A percentile compares a stretch with the other conserved stretches of the same genome.
Evolutionary conservation across 2,329 filamentous ascomycete species (phyloP).

Genomic region (Aspergillus ibericus): DNA sequence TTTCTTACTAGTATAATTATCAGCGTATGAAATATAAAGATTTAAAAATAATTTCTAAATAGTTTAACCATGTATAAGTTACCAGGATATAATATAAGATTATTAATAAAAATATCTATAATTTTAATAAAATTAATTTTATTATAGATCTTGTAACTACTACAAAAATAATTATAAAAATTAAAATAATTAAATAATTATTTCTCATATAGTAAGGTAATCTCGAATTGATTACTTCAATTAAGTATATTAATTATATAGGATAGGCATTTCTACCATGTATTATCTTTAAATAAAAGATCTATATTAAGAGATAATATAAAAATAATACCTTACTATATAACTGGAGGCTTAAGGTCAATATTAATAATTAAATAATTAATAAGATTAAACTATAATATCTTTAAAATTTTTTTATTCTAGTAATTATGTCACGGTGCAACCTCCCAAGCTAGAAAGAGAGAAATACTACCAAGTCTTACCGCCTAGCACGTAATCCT

Average conservation of each 20-base stretch:
- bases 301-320: no score
- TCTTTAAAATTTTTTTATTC: no score
- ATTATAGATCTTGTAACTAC: background rate
- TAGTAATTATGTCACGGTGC: no score
- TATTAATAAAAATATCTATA: background rate
- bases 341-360: no score
- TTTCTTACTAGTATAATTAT: slow-evolving; percentile 7
- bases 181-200: background rate
- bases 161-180: slow-evolving; percentile 18
- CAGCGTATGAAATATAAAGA: slow-evolving; percentile 10
- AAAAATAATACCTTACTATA: no score
- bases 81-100: slow-evolving; percentile 13
- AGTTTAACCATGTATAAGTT: slow-evolving; percentile 11
- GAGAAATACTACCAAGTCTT: no score
- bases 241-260: background rate
- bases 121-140: slow-evolving; percentile 3
- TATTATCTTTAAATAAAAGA: no score
- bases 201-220: no score
- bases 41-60: slow-evolving; percentile 1
- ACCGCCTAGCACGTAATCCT: no score
- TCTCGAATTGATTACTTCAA: background rate
- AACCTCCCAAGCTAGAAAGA: no score
- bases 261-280: background rate
- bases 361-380: no score
- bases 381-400: no score